phyloP scores from a whole-genome alignment of 2,329 filamentous ascomycete species.

The Hawksworthiomyces lignivorus region DNA sequence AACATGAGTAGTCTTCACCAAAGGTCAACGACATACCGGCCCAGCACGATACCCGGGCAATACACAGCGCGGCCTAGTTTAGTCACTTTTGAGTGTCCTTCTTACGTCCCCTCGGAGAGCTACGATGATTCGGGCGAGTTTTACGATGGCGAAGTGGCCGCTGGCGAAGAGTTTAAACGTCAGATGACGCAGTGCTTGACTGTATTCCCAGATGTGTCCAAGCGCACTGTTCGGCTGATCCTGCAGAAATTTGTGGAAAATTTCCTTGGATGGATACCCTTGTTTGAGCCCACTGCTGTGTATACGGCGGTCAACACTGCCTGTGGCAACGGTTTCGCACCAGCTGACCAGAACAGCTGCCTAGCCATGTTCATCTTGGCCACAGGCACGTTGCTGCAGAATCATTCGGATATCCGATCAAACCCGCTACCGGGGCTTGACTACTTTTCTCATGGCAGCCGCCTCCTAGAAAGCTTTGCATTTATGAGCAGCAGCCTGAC shows the following conservation, averaged over 20 bases:
- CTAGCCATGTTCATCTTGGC: constrained; percentile 13
- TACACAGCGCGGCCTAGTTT: constrained; percentile 10
- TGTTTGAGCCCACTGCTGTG: constrained; percentile 3
- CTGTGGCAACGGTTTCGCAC: background rate
- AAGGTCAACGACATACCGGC: too few relatives aligned
- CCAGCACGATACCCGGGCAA: background rate
- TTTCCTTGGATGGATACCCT: constrained; percentile 10
- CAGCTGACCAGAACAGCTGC: constrained; percentile 10
- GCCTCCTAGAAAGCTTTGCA: constrained; percentile 7
- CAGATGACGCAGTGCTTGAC: constrained; percentile 2
- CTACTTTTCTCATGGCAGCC: constrained; percentile 11
- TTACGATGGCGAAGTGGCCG: constrained; percentile 11
- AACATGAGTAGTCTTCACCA: background rate
- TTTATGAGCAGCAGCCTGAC: constrained; percentile 10
- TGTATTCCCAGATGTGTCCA: constrained; percentile 9
- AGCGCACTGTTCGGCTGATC: constrained; percentile 6
- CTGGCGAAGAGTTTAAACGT: constrained; percentile 9
- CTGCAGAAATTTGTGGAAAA: constrained; percentile 12
- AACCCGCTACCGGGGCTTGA: constrained; percentile 9
- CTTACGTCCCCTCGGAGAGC: constrained; percentile 10
- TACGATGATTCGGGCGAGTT: constrained; percentile 13
- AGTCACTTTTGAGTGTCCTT: constrained; percentile 8
- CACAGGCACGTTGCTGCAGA: constrained; percentile 10
- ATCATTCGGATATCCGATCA: constrained; percentile 6
- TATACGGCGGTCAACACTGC: constrained; percentile 8